phyloP scores from a whole-genome alignment of 2,329 filamentous ascomycete species.

The Alternaria postmessia region DNA sequence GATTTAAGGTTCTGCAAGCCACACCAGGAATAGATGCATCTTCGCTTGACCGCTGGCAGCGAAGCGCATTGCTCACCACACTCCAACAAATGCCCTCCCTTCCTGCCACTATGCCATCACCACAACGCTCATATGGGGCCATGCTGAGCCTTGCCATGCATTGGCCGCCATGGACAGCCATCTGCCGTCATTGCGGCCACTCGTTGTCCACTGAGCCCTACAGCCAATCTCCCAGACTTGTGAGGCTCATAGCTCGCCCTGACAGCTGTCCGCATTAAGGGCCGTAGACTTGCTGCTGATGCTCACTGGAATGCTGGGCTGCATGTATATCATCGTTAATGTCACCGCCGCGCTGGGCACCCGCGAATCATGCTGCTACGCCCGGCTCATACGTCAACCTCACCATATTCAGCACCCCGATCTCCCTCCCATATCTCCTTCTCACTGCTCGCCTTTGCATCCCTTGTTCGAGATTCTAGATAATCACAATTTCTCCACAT shows the following conservation, averaged over 20 bases:
- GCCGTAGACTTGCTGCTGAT: constrained; percentile 36
- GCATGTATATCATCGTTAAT: constrained; percentile 37
- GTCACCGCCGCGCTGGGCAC: constrained; percentile 36
- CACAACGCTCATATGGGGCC: constrained; percentile 28
- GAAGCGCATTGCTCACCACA: constrained; percentile 43
- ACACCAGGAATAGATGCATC: constrained; percentile 49
- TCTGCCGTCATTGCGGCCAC: constrained; percentile 32
- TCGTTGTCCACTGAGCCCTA: constrained; percentile 24
- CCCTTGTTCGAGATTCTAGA: constrained; percentile 36
- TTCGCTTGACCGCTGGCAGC: constrained; percentile 34
- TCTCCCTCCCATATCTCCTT: constrained; percentile 18
- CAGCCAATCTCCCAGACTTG: constrained; percentile 22
- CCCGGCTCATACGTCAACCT: constrained; percentile 15
- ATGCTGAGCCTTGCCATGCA: constrained; percentile 35
- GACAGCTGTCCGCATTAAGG: constrained; percentile 29
- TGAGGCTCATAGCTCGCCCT: constrained; percentile 31
- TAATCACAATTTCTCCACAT: constrained; percentile 23
- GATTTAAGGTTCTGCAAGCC: constrained; percentile 52
- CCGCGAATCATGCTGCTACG: constrained; percentile 15
- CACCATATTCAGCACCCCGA: constrained; percentile 11
- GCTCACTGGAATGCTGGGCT: constrained; percentile 28
- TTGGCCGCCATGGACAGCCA: constrained; percentile 36
- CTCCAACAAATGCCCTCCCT: constrained; percentile 36
- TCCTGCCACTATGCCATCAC: constrained; percentile 31
- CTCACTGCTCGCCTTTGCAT: constrained; percentile 10